phyloP scores from a whole-genome alignment of 2,329 filamentous ascomycete genomes.

The Fusarium buharicum region DNA sequence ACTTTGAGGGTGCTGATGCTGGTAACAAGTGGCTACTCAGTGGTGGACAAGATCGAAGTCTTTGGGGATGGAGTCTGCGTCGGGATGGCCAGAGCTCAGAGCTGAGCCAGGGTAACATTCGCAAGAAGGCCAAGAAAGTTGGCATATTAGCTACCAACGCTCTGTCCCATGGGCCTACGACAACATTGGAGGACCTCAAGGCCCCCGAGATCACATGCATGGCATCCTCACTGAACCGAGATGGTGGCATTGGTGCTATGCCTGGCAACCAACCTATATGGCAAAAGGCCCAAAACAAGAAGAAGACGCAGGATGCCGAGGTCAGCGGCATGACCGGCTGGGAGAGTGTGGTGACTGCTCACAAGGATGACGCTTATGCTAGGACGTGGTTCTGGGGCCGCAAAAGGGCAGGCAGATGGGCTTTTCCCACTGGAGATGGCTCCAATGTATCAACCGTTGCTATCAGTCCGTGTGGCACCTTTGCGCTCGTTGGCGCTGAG shows the following conservation, averaged over 20 bases:
- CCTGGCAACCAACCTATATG: conserved; percentile 83
- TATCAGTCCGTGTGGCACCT: conserved; percentile 91
- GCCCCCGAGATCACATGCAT: conserved; percentile 92
- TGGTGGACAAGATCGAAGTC: conserved; percentile 85
- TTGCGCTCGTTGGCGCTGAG: conserved; percentile 87
- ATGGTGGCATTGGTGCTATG: conserved; percentile 90
- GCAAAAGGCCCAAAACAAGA: conserved; percentile 77
- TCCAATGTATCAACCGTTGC: conserved; percentile 87
- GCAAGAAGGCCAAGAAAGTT: conserved; percentile 88
- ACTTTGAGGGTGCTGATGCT: conserved; percentile 88
- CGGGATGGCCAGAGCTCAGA: conserved; percentile 94
- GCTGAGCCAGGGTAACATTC: conserved; percentile 88
- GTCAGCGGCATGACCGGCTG: conserved; percentile 85
- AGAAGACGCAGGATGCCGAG: conserved; percentile 72
- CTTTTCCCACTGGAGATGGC: conserved; percentile 85
- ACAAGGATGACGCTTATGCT: conserved; percentile 83
- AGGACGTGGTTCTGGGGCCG: conserved; percentile 99
- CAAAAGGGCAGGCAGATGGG: conserved; percentile 92
- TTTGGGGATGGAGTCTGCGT: conserved; percentile 96
- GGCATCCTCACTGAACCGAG: conserved; percentile 90
- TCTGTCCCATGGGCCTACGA: conserved; percentile 68
- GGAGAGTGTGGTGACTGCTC: conserved; percentile 96
- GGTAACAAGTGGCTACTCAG: conserved; percentile 95
- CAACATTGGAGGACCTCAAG: conserved; percentile 79
- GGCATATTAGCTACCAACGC: conserved; percentile 72